These are phyloP conservation scores for Daldinia loculata DNA, from an alignment of 495 filamentous ascomycete genomes.

Conservation along the genomic window DNA sequence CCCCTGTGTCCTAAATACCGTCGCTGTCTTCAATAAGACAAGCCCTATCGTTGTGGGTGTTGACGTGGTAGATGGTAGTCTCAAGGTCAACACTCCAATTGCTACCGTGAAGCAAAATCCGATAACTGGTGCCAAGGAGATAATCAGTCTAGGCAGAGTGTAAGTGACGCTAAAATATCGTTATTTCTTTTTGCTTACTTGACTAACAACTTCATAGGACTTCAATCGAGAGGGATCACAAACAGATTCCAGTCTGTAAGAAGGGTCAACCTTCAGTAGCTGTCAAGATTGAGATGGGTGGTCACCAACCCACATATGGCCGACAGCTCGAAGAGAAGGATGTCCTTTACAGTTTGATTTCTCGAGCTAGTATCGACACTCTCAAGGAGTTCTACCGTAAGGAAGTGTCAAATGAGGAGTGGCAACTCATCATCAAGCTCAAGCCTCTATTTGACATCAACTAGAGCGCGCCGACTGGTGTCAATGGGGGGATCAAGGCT, in stretches of 20 bases:
- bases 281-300: constrained; percentile 93
- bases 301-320: constrained; percentile 94
- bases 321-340: constrained; percentile 96
- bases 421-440: constrained; percentile 88
- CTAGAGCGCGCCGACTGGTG: constrained; percentile 48
- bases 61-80: constrained; percentile 88
- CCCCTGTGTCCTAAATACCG: constrained; percentile 87
- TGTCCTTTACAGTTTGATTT: constrained; percentile 84
- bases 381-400: constrained; percentile 95
- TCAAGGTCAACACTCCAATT: constrained; percentile 87
- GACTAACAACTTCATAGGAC: constrained; percentile 62
- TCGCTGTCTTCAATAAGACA: constrained; percentile 99
- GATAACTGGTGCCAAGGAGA: constrained; percentile 80
- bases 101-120: constrained; percentile 82
- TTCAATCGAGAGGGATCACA: constrained; percentile 97
- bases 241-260: constrained; percentile 88
- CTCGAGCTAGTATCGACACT: constrained; percentile 86
- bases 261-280: constrained; percentile 96
- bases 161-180: constrained; percentile 62
- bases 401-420: constrained; percentile 94
- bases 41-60: constrained; percentile 95
- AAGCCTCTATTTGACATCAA: constrained; percentile 93
- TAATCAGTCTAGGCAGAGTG: constrained; percentile 90
- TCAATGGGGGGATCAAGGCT: neutral
- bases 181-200: constrained; percentile 13